phyloP scores from a whole-genome alignment of 1,139 yeast species.

The Candida dubliniensis region DNA sequence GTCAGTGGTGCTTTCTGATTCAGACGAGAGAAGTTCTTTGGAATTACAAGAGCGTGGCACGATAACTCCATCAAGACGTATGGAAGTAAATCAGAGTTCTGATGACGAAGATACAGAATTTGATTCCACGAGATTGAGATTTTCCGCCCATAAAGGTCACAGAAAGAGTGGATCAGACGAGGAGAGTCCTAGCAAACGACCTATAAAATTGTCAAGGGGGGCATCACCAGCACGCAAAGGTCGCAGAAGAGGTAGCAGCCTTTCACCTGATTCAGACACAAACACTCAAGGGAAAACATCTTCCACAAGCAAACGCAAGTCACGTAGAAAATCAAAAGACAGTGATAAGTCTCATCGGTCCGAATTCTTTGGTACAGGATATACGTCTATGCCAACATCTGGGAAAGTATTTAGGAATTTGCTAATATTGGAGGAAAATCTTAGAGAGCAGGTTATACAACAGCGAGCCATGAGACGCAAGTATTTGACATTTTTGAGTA shows the following conservation, averaged over 20 bases:
- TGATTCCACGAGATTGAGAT: slow-evolving; percentile 4
- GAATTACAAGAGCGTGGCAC: slow-evolving; percentile 15
- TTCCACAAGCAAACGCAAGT: slow-evolving; percentile 26
- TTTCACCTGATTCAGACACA: slow-evolving; percentile 14
- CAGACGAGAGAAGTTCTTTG: slow-evolving; percentile 37
- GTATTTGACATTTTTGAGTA: slow-evolving; percentile 67
- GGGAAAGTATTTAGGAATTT: slow-evolving; percentile 79
- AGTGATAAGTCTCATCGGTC: slow-evolving; percentile 35
- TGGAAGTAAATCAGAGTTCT: slow-evolving; percentile 5
- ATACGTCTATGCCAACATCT: slow-evolving; percentile 53
- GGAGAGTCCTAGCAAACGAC: not conserved
- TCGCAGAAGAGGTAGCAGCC: slow-evolving; percentile 16
- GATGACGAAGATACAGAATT: slow-evolving; percentile 15
- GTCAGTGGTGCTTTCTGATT: slow-evolving; percentile 38
- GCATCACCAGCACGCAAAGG: slow-evolving; percentile 1
- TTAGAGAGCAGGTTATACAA: slow-evolving; percentile 76
- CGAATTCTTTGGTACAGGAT: slow-evolving; percentile 34
- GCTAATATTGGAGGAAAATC: slow-evolving; percentile 78
- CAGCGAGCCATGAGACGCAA: slow-evolving; percentile 70
- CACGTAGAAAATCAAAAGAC: slow-evolving; percentile 30
- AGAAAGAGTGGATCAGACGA: slow-evolving; percentile 7
- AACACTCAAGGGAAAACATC: slow-evolving; percentile 13
- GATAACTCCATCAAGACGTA: slow-evolving; percentile 7
- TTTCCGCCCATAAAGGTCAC: not conserved
- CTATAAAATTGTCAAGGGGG: slow-evolving; percentile 3